Percentiles rank a stretch among this genome's conserved stretches.
These are phyloP conservation scores for Salvia hispanica DNA, from an alignment of 257 asterid species.

Conservation along the genomic window DNA sequence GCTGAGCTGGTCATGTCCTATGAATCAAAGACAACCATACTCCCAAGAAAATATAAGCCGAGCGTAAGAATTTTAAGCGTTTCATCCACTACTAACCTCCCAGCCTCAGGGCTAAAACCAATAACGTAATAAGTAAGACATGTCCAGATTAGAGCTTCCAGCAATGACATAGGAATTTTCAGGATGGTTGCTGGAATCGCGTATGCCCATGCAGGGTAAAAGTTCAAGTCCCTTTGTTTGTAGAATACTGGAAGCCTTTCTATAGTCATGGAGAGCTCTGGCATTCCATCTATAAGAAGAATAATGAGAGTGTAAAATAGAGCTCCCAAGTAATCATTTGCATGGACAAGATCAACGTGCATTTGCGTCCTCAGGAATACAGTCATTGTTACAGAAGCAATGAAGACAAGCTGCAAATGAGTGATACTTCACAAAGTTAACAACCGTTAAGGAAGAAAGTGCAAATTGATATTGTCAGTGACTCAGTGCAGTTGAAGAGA, in stretches of 20 bases:
- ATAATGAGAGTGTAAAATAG: constrained; percentile 45
- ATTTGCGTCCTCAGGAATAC: constrained; percentile 50
- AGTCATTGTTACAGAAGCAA: constrained; percentile 47
- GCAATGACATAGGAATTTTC: constrained; percentile 46
- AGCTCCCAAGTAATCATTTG: constrained; percentile 51
- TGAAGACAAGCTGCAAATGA: constrained; percentile 47
- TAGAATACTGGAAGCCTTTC: constrained; percentile 52
- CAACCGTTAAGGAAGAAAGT: not conserved
- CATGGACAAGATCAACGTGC: constrained; percentile 45
- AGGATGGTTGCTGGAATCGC: constrained; percentile 53
- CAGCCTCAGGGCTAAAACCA: constrained; percentile 56
- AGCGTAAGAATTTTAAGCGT: not conserved
- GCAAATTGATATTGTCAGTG: not conserved
- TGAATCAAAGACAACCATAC: not conserved
- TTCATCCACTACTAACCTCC: constrained; percentile 48
- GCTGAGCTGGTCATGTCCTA: not conserved
- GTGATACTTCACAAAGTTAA: not conserved
- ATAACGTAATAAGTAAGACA: constrained; percentile 56
- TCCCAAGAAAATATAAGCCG: not conserved
- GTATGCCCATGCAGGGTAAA: constrained; percentile 62
- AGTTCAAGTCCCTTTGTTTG: constrained; percentile 49
- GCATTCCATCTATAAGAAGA: constrained; percentile 46
- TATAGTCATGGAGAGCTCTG: constrained; percentile 52
- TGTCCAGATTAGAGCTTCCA: constrained; percentile 57
- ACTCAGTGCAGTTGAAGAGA: not conserved